These are phyloP conservation scores for Phaseolus lunatus DNA, from an alignment of 306 rosid species.

Conservation along the genomic window DNA sequence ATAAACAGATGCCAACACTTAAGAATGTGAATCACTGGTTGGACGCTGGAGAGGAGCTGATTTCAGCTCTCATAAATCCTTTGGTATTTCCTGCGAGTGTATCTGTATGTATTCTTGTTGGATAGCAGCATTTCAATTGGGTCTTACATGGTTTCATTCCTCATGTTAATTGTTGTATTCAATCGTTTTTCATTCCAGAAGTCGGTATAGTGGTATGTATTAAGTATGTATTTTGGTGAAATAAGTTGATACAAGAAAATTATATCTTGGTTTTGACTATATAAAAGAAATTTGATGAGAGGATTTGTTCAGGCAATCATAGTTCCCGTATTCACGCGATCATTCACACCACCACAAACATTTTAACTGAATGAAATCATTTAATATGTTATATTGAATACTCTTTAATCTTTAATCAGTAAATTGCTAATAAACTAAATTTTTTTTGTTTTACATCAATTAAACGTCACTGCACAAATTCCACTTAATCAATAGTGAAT, in stretches of 20 bases:
- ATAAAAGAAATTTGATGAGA: conserved; percentile 28
- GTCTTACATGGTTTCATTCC: conserved; percentile 38
- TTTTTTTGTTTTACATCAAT: too few species aligned
- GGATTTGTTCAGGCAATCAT: background rate
- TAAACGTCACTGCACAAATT: too few species aligned
- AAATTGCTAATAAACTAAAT: too few species aligned
- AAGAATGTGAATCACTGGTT: conserved; percentile 35
- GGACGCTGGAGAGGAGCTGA: conserved; percentile 42
- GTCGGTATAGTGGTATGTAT: conserved; percentile 30
- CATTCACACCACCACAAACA: too few species aligned
- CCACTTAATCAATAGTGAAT: too few species aligned
- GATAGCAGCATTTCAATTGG: conserved; percentile 41
- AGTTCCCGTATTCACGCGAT: too few species aligned
- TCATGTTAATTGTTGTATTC: conserved; percentile 46
- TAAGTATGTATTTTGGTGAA: conserved; percentile 44
- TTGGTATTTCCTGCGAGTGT: conserved; percentile 37
- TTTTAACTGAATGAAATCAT: too few species aligned
- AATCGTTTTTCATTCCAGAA: conserved; percentile 37
- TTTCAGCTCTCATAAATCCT: conserved; percentile 46
- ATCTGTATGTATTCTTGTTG: conserved; percentile 50
- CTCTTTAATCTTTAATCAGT: too few species aligned
- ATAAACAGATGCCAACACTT: conserved; percentile 37
- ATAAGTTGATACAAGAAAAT: conserved; percentile 38
- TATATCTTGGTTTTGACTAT: background rate
- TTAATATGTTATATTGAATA: too few species aligned